Evolutionary conservation across 495 filamentous ascomycete genomes (phyloP).

Genomic region (Xanthoparmelia taractica): DNA sequence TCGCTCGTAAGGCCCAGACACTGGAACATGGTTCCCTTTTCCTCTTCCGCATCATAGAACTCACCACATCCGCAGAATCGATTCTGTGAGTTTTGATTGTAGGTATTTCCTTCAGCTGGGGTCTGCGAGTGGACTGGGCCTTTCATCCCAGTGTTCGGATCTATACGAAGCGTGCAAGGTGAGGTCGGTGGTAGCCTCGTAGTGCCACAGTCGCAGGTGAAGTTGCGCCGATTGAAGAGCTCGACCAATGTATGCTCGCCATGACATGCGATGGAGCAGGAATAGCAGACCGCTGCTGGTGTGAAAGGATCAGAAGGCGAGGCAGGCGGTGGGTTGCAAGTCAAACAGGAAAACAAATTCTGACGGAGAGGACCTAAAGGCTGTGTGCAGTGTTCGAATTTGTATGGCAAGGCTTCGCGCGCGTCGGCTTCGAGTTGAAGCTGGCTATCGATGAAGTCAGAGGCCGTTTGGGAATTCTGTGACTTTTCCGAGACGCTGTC

Average conservation of each 20-base stretch:
- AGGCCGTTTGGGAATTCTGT: slow-evolving; percentile 74
- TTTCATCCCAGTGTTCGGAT: slow-evolving; percentile 63
- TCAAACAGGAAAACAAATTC: slow-evolving; percentile 79
- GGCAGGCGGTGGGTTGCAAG: slow-evolving; percentile 75
- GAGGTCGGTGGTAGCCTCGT: slow-evolving; percentile 61
- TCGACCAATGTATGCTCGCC: slow-evolving; percentile 92
- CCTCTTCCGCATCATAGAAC: slow-evolving; percentile 73
- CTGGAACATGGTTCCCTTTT: slow-evolving; percentile 99
- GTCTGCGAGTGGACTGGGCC: slow-evolving; percentile 67
- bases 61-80: slow-evolving; percentile 85
- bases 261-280: slow-evolving; percentile 93
- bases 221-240: slow-evolving; percentile 90
- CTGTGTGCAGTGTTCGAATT: slow-evolving; percentile 87
- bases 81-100: slow-evolving; percentile 92
- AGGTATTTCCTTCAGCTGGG: slow-evolving; percentile 66
- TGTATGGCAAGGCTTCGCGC: slow-evolving; percentile 87
- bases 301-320: slow-evolving; percentile 54
- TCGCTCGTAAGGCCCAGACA: slow-evolving; percentile 78
- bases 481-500: slow-evolving; percentile 9
- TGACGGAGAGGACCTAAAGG: slow-evolving; percentile 81
- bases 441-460: slow-evolving; percentile 86
- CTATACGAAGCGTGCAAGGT: slow-evolving; percentile 70
- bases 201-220: slow-evolving; percentile 95
- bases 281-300: slow-evolving; percentile 85
- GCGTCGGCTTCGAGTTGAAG: slow-evolving; percentile 89